These are phyloP conservation scores for Aspergillus bombycis DNA, from an alignment of 2,329 filamentous ascomycete species.

Conservation along the genomic window DNA sequence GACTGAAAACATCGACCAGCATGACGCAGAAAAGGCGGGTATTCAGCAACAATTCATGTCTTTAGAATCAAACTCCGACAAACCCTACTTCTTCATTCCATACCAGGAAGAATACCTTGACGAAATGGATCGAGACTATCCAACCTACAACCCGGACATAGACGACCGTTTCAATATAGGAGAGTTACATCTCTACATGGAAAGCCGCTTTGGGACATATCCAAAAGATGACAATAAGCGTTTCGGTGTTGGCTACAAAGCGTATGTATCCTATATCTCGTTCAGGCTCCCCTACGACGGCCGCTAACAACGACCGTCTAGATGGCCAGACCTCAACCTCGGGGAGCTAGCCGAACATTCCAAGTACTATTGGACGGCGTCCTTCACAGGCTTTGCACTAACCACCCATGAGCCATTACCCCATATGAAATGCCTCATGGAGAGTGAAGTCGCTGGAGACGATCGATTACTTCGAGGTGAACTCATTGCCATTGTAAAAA, in stretches of 20 bases:
- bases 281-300: too few relatives aligned
- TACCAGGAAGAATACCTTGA: background rate
- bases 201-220: background rate
- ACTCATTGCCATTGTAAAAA: constrained; percentile 11
- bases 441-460: constrained; percentile 3
- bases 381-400: too few relatives aligned
- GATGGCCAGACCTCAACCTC: too few relatives aligned
- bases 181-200: background rate
- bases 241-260: background rate
- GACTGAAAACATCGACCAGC: background rate
- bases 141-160: background rate
- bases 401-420: background rate
- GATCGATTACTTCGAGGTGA: constrained; percentile 11
- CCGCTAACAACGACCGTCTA: too few relatives aligned
- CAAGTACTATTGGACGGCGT: too few relatives aligned
- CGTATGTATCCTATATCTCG: background rate
- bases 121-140: background rate
- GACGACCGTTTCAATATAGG: background rate
- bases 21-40: background rate
- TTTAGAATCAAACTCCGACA: background rate
- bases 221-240: background rate
- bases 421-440: background rate
- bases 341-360: too few relatives aligned
- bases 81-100: constrained; percentile 1
- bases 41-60: background rate